Evolutionary conservation across 2,329 filamentous ascomycete genomes (phyloP).

Genomic region (Pestalotiopsis sp.): DNA sequence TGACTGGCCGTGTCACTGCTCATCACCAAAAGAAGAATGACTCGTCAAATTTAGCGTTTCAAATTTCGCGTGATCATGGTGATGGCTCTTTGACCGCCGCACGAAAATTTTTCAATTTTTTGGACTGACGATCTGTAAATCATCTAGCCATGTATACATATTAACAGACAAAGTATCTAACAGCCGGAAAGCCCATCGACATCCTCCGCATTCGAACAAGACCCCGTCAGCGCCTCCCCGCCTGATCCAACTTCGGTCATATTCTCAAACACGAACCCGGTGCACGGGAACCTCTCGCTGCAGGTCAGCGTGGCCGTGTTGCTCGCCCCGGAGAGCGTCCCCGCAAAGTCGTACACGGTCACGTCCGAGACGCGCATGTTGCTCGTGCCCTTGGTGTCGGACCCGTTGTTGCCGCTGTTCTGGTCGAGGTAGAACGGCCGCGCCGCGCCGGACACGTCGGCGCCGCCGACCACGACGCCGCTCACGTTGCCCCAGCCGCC

Average conservation of each 20-base stretch:
- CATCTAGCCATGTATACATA: neutral
- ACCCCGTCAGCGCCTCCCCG: neutral
- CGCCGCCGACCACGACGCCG: constrained; percentile 54
- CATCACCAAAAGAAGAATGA: no score
- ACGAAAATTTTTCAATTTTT: no score
- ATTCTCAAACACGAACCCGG: constrained; percentile 38
- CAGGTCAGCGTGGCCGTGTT: constrained; percentile 46
- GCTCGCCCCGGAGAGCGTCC: constrained; percentile 39
- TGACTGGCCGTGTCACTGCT: no score
- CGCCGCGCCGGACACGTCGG: constrained; percentile 47
- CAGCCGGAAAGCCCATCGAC: neutral
- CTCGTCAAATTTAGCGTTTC: no score
- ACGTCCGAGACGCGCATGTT: constrained; percentile 52
- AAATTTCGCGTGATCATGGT: no score
- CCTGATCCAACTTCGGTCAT: constrained; percentile 25
- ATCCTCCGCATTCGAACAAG: neutral
- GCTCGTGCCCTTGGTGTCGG: constrained; percentile 43
- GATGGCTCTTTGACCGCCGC: no score
- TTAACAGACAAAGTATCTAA: neutral
- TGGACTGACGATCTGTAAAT: no score
- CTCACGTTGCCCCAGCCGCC: constrained; percentile 54
- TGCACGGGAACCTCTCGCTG: constrained; percentile 49
- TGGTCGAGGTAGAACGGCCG: constrained; percentile 46
- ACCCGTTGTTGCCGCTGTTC: constrained; percentile 51
- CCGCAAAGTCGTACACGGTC: constrained; percentile 53